A percentile compares a stretch with the other conserved stretches of the same genome.
Evolutionary conservation across 768 basidiomycete genomes (phyloP).

Genomic region (Suillus hirtellus): DNA sequence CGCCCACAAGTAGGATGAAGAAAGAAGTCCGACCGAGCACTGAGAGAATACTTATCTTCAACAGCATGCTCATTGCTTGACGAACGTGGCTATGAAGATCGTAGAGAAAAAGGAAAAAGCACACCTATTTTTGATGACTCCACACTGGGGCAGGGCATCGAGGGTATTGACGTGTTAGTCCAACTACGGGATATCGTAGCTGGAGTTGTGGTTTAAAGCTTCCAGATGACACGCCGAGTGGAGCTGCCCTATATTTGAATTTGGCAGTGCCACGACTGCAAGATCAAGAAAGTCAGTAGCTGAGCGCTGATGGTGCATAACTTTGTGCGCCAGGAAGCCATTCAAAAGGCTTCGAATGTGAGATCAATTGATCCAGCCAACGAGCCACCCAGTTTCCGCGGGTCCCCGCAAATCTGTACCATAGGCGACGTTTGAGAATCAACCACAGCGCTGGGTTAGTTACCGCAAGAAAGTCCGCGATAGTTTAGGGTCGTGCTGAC

Average conservation of each 20-base stretch:
- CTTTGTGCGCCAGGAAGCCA: background rate
- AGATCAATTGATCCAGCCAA: background rate
- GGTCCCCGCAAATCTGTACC: background rate
- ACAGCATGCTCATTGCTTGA: background rate
- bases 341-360: background rate
- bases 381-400: background rate
- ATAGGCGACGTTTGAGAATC: background rate
- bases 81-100: background rate
- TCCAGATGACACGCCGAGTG: background rate
- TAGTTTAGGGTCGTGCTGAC: background rate
- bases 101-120: background rate
- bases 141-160: background rate
- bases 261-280: background rate
- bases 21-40: background rate
- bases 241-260: background rate
- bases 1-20: background rate
- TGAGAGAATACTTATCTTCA: background rate
- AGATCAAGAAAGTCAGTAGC: background rate
- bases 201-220: background rate
- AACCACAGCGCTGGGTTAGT: background rate
- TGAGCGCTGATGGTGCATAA: background rate
- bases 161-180: background rate
- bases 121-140: background rate
- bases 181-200: background rate
- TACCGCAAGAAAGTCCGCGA: background rate